Evolutionary conservation across 805 yeast species (phyloP).

Genomic region (Ogataea thermomethanolica): DNA sequence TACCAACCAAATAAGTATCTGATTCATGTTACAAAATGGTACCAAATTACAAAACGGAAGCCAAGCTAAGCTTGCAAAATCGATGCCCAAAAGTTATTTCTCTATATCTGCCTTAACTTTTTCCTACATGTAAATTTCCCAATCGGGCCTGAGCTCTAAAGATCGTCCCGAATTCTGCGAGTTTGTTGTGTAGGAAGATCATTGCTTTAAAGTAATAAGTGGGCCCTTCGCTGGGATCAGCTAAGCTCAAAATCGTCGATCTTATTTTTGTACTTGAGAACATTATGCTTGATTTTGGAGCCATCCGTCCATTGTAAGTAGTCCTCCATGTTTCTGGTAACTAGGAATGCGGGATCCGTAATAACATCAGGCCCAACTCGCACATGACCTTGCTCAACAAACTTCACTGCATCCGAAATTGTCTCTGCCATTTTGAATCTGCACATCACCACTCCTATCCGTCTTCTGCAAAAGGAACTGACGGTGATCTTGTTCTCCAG

Average conservation of each 20-base stretch:
- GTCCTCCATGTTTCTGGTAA: conserved; percentile 92
- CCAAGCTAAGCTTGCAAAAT: no score
- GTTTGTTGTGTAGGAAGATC: background rate
- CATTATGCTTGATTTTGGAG: conserved; percentile 86
- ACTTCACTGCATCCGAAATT: conserved; percentile 82
- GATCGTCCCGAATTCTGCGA: conserved; percentile 5
- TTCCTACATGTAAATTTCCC: conserved; percentile 8
- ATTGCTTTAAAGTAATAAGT: background rate
- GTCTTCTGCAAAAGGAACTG: conserved; percentile 84
- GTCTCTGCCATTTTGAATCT: conserved; percentile 91
- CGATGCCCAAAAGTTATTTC: no score
- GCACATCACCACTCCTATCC: conserved; percentile 94
- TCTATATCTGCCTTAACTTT: background rate
- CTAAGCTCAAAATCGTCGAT: conserved; percentile 57
- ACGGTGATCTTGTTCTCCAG: conserved; percentile 90
- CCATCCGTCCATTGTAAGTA: conserved; percentile 97
- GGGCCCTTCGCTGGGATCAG: conserved; percentile 13
- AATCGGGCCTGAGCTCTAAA: conserved; percentile 4
- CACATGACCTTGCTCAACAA: conserved; percentile 95
- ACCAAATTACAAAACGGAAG: no score
- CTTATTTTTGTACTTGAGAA: conserved; percentile 80
- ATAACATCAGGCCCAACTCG: conserved; percentile 95
- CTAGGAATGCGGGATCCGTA: conserved; percentile 92
- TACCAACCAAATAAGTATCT: no score
- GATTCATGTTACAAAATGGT: no score